These are phyloP conservation scores for Kodamaea sagamina DNA, from an alignment of 805 yeast genomes.

Conservation along the genomic window DNA sequence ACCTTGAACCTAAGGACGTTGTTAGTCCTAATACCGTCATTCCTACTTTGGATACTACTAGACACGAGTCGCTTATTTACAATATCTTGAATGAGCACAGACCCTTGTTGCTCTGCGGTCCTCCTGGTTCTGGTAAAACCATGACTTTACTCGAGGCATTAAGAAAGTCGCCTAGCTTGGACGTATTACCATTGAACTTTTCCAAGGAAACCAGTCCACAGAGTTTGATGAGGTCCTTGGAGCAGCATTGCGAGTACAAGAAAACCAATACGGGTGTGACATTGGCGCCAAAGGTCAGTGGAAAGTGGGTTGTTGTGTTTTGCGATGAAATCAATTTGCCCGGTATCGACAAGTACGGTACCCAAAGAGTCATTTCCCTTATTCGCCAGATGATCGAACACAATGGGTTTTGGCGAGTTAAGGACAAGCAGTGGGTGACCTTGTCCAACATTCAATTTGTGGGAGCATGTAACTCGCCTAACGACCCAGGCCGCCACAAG, in stretches of 20 bases:
- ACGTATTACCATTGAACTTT: conserved; percentile 71
- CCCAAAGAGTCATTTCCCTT: conserved; percentile 70
- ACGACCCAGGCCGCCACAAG: conserved; percentile 69
- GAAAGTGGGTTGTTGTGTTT: conserved; percentile 76
- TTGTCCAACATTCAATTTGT: conserved; percentile 72
- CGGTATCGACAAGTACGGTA: conserved; percentile 64
- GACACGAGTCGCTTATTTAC: conserved; percentile 63
- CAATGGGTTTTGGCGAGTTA: conserved; percentile 73
- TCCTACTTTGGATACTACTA: conserved; percentile 75
- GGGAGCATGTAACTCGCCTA: conserved; percentile 94
- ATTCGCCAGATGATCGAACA: conserved; percentile 74
- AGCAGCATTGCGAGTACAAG: conserved; percentile 68
- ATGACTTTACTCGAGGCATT: conserved; percentile 80
- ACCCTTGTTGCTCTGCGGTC: conserved; percentile 82
- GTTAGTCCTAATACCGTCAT: conserved; percentile 63
- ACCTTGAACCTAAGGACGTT: conserved; percentile 61
- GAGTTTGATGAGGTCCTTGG: conserved; percentile 61
- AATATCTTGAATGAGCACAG: conserved; percentile 55
- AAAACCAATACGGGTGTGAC: conserved; percentile 51
- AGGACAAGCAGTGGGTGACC: conserved; percentile 64
- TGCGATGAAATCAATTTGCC: conserved; percentile 94
- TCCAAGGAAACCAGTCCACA: conserved; percentile 76
- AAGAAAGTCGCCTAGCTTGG: conserved; percentile 55
- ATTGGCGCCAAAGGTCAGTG: conserved; percentile 59
- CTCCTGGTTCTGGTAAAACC: conserved; percentile 97